Conservation (phyloP, 2,329 filamentous ascomycete species). For the Fonsecaea multimorphosa region DNA sequence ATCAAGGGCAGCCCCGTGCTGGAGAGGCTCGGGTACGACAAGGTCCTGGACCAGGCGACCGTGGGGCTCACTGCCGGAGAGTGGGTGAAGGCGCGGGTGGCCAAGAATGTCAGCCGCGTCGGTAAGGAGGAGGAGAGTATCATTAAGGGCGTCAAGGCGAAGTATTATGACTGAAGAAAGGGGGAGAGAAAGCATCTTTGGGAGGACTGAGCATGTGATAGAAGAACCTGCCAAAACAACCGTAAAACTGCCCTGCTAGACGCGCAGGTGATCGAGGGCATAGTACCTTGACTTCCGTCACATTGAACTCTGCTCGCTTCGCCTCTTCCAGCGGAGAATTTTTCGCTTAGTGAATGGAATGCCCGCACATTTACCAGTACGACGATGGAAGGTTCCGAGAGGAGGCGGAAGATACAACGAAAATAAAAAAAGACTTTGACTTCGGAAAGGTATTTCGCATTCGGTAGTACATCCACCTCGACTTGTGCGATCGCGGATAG, state of each 20-base stretch:
- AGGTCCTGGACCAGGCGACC: slow-evolving; percentile 33
- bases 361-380: no score
- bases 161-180: slow-evolving; percentile 35
- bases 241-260: background rate
- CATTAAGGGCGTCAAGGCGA: slow-evolving; percentile 34
- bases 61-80: slow-evolving; percentile 42
- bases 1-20: slow-evolving; percentile 44
- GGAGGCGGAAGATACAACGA: no score
- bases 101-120: slow-evolving; percentile 32
- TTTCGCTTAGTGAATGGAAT: no score
- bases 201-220: background rate
- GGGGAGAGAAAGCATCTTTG: background rate
- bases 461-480: no score
- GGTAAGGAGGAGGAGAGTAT: slow-evolving; percentile 32
- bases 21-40: slow-evolving; percentile 42
- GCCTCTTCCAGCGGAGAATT: no score
- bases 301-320: no score
- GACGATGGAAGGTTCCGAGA: no score
- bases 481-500: no score
- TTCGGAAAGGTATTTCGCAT: no score
- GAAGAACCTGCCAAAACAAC: background rate
- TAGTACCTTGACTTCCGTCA: no score
- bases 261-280: no score
- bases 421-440: no score
- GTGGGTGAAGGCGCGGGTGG: slow-evolving; percentile 46